Conservation (phyloP, 192 early-diverging fungal genomes). For the Coemansia sp. region DNA sequence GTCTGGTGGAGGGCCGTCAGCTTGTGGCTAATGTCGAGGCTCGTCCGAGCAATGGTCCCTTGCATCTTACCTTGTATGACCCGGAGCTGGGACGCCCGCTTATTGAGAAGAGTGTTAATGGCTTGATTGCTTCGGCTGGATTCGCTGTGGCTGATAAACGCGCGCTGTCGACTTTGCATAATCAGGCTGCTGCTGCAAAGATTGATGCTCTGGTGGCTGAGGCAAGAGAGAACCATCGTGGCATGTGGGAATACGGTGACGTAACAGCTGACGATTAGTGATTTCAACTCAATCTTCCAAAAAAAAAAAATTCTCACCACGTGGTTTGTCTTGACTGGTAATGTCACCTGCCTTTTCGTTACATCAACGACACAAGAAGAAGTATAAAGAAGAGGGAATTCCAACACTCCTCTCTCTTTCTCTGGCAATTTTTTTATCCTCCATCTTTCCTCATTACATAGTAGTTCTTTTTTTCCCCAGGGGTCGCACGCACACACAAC, state of each 20-base stretch:
- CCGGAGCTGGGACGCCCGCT: slow-evolving; percentile 57
- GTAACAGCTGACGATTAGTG: slow-evolving; percentile 30
- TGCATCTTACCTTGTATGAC: slow-evolving; percentile 69
- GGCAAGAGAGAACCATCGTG: slow-evolving; percentile 34
- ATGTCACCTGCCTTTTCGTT: neutral
- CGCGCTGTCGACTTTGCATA: slow-evolving; percentile 34
- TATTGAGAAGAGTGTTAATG: slow-evolving; percentile 68
- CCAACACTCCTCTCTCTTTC: neutral
- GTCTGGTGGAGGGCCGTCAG: slow-evolving; percentile 61
- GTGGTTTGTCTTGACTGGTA: neutral
- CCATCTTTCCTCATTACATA: neutral
- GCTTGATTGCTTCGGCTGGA: slow-evolving; percentile 64
- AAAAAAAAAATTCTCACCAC: neutral
- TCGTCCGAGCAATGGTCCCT: slow-evolving; percentile 50
- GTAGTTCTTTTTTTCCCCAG: too few relatives aligned
- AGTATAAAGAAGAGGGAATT: neutral
- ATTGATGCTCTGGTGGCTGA: slow-evolving; percentile 45
- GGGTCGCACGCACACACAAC: too few relatives aligned
- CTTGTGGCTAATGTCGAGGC: slow-evolving; percentile 76
- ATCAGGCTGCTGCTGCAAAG: slow-evolving; percentile 20
- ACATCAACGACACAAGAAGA: too few relatives aligned
- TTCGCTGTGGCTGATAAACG: slow-evolving; percentile 54
- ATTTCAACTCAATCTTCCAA: too few relatives aligned
- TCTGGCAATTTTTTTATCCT: neutral
- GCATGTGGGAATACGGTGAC: slow-evolving; percentile 52